These are phyloP conservation scores for Talaromyces sp. DNA, from an alignment of 2,329 filamentous ascomycete species.

Conservation along the genomic window DNA sequence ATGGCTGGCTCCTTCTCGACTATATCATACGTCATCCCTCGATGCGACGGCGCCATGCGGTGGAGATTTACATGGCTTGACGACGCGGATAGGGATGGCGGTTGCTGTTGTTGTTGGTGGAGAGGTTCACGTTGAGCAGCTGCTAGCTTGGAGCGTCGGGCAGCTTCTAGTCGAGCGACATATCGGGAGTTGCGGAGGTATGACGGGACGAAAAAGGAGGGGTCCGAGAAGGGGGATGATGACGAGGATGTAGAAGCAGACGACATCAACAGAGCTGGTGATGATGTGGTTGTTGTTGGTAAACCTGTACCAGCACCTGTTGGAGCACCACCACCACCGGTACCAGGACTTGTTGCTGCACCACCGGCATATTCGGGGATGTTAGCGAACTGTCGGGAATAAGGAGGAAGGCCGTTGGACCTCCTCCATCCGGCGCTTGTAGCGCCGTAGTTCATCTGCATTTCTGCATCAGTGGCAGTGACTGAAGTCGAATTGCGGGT, in stretches of 20 bases:
- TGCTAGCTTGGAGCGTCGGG: constrained; percentile 58
- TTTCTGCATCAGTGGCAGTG: constrained; percentile 48
- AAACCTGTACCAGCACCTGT: background rate
- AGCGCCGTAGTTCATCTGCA: constrained; percentile 45
- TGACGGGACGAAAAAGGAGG: constrained; percentile 72
- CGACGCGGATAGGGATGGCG: constrained; percentile 48
- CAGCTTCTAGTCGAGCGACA: constrained; percentile 69
- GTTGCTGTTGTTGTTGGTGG: constrained; percentile 5
- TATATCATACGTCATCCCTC: constrained; percentile 78
- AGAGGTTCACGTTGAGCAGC: constrained; percentile 50
- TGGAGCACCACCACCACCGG: background rate
- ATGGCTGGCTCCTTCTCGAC: constrained; percentile 62
- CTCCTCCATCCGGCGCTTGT: constrained; percentile 44
- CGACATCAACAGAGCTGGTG: background rate
- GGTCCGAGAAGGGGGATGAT: constrained; percentile 25
- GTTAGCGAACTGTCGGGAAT: constrained; percentile 47
- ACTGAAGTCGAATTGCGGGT: constrained; percentile 29
- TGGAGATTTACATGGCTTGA: constrained; percentile 57
- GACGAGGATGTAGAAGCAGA: background rate
- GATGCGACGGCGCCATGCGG: constrained; percentile 61
- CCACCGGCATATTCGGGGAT: constrained; percentile 31
- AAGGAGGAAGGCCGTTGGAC: constrained; percentile 42
- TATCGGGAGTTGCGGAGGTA: constrained; percentile 78
- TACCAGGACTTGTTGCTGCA: constrained; percentile 5
- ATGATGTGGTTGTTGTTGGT: background rate